Evolutionary conservation across 257 asterid species (phyloP), one percentile per base, ranked within the genome.

Genomic region (Hygrophila difformis): DNA sequence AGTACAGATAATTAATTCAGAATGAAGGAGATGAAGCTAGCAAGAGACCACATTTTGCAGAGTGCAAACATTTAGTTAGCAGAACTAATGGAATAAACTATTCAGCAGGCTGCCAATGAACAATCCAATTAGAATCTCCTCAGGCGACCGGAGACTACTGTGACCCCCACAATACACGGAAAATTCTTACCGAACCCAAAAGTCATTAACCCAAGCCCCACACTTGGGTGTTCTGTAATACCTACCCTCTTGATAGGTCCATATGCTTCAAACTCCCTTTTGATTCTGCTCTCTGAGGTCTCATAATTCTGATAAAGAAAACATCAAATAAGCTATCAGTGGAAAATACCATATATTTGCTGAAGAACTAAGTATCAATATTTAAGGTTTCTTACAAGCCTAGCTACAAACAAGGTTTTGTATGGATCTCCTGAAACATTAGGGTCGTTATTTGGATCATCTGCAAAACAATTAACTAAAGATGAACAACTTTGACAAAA

Each of bases 171-270:
- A 50, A 73, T 23, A 55, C 41, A 39, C 63, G 49, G 62, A 63
- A 76, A 72, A 53, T 50, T 78, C 98, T 91, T 82, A 85, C 94
- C 93, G 53, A 81, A 73, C 73, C 78, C 72, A 60, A 74, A 78
- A 64, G 57, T 46, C 63, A 73, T 67, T 63, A 81, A 82, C 80
- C 93, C 66, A 78, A 74, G 82, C 73, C 77, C 72, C 75, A 64
- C 59, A 55, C 42, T 48, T 54, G 91, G 93, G 71, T 64, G 58
- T 81, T 68, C 78, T 51, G 52, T 59, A 73, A 72, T 75, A 91
- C 98, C 96, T 89, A 89, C 98, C 98, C 93, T 83, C 81, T 91
- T 91, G 82, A 91, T 86, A 51, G 93, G 89, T 60, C 98, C 96
- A 55, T 76, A 91, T 59, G 96, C 88, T 91, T 91, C 98, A 70